Evolutionary conservation across 306 rosid genomes (phyloP).

Genomic region (Citrullus amarus): DNA sequence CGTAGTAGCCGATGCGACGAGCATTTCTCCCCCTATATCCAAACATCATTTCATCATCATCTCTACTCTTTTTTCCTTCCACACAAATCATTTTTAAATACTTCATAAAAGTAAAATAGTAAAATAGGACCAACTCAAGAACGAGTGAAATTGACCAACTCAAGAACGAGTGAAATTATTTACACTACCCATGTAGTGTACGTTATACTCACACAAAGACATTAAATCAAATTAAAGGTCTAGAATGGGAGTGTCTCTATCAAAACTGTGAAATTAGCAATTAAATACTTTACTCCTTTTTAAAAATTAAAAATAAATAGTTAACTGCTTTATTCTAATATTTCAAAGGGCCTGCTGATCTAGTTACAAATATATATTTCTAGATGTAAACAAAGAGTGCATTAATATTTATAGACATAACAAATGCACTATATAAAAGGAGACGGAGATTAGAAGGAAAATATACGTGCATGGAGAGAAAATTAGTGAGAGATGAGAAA

Average conservation of each 20-base stretch:
- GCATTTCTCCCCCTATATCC: constrained; percentile 73
- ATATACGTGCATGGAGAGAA: background rate
- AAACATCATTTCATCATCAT: background rate
- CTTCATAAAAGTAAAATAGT: background rate
- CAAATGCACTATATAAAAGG: background rate
- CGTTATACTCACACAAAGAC: background rate
- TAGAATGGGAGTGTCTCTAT: background rate
- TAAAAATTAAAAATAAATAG: background rate
- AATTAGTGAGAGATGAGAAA: background rate
- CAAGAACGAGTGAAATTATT: background rate
- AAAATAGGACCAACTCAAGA: background rate
- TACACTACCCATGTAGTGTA: background rate
- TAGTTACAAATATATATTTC: background rate
- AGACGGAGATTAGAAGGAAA: background rate
- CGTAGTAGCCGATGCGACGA: constrained; percentile 82
- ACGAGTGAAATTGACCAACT: background rate
- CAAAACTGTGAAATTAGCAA: background rate
- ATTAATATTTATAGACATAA: background rate
- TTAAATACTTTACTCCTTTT: background rate
- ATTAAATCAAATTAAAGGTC: background rate
- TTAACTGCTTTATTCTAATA: background rate
- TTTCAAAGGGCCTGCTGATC: background rate
- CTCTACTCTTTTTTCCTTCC: background rate
- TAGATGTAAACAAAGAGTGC: background rate
- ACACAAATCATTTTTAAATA: background rate